Evolutionary conservation across 2,329 filamentous ascomycete species (phyloP).

Genomic region (Pestalotiopsis sp.): DNA sequence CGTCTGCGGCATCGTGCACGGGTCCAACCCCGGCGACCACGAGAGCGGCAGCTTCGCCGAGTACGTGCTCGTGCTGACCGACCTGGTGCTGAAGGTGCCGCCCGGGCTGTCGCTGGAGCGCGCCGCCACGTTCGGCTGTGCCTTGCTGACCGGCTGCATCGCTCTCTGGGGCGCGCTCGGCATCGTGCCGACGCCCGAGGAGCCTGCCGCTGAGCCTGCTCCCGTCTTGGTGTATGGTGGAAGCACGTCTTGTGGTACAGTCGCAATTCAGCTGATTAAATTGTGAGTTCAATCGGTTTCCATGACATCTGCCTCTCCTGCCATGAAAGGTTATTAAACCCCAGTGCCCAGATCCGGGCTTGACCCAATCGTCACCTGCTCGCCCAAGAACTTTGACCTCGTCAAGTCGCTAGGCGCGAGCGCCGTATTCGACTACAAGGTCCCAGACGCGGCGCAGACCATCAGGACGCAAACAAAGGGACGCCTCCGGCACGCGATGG

Average conservation of each 20-base stretch:
- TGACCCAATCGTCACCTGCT: constrained; percentile 46
- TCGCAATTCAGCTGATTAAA: constrained; percentile 17
- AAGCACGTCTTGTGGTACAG: constrained; percentile 14
- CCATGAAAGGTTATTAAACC: not conserved
- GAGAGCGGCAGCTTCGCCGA: constrained; percentile 12
- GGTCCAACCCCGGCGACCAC: not conserved
- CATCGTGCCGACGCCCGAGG: constrained; percentile 13
- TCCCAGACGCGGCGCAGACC: constrained; percentile 32
- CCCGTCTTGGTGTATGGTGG: constrained; percentile 17
- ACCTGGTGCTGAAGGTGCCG: constrained; percentile 7
- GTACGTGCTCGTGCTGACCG: constrained; percentile 3
- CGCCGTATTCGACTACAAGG: constrained; percentile 47
- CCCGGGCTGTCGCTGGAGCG: constrained; percentile 3
- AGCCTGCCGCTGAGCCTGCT: constrained; percentile 9
- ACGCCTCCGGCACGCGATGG: not conserved
- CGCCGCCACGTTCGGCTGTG: constrained; percentile 18
- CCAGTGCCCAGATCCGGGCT: constrained; percentile 34
- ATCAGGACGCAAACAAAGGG: constrained; percentile 22
- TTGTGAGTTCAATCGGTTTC: constrained; percentile 17
- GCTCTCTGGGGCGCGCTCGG: constrained; percentile 20
- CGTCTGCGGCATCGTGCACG: not conserved
- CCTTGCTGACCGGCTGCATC: constrained; percentile 15
- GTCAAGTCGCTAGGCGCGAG: constrained; percentile 46
- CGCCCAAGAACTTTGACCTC: constrained; percentile 43
- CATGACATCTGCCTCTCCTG: not conserved